Evolutionary conservation across 2,329 filamentous ascomycete species (phyloP), one percentile per base, ranked within the genome.

Genomic region (Bertia moriformis): DNA sequence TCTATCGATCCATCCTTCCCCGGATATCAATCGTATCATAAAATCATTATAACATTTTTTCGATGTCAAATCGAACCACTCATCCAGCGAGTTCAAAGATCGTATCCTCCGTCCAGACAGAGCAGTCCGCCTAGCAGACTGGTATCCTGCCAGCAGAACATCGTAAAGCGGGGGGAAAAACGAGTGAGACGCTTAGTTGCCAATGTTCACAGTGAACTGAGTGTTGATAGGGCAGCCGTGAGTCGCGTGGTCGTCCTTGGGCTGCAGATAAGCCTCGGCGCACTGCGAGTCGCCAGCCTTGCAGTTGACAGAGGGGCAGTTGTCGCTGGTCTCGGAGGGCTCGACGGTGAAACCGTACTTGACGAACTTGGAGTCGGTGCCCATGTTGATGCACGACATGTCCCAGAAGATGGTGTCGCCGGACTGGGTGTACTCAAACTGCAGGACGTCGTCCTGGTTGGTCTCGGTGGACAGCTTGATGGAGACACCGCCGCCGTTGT

Each of bases 211-310:
- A 17, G 45, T 43, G 40, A 62, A 52, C 39, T 49, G 46, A 38
- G 56, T 51, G 42, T 50, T 37, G 41, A 54, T 50, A 35, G 54
- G 50, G 49, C 59, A 62, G 40, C 56, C 55, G 44, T 61, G 56
- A 36, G 59, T 62, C 29, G 59, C 59, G 29, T 55, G 49, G 50
- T 62, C 50, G 47, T 62, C 59, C 19, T 50, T 48, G 14, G 57
- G 57, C 43, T 54, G 40, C 47, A 60, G 51, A 48, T 62, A 62
- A 37, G 57, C 59, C 39, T 53, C 52, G 14, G 52, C 46, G 46
- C 59, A 62, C 15, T 46, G 42, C 17, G 39, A 19, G 37, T 58
- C 57, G 29, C 58, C 58, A 17, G 58, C 50, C 19, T 41, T 36
- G 48, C 59, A 62, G 41, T 47, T 47, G 38, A 57, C 56, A 22